Base-by-base conservation (phyloP, 768 basidiomycete species). In the Trametes villosa region DNA sequence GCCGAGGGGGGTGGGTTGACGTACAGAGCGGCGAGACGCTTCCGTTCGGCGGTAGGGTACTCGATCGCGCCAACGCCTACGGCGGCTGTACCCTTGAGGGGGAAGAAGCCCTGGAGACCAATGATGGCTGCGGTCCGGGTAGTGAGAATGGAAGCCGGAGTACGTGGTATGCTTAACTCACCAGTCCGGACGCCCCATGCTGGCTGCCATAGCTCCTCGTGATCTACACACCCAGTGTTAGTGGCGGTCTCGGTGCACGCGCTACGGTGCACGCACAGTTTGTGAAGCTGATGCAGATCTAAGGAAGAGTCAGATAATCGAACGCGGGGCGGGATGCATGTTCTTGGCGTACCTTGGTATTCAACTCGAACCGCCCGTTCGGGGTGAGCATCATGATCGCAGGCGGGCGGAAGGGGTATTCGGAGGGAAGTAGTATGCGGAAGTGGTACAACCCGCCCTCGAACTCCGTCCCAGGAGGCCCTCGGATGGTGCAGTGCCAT, bases 401-500 rank as follows among this genome's bases (percentile, higher is more conserved):
- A 24, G 96, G 96, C 31, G 96, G 94, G 62, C 94, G 87, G 78
- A 98, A 97, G 31, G 96, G 96, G 73, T 98, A 98, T 78, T 94
- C 92, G 53, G 94, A 88, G 13, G 96, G 95, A 9, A 97, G 78
- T 27, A 92, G 75, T 68, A 96, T 89, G 57, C 95, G 87, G 73
- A 97, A 89, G 76, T 98, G 96, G 76, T 98, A 98, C n/a, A 97
- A 77, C 45, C 96, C 96, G 53, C 92, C 94, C 73, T 94, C 92
- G 63, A 90, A 98, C 71, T 98, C 95, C 36, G 94, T 95, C 17
- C 87, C 92, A 15, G 82, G 70, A 1, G 95, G 86, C 2, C 96
- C 96, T 62, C 94, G 87, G 54, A 98, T 81, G n/a, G 96, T 98
- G 71, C 94, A 97, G 71, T 98, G 96, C 96, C 96, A 98, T 81